Percentiles rank a stretch among this genome's conserved stretches.
These are phyloP conservation scores for Rhizopogon vinicolor DNA, from an alignment of 768 basidiomycete species.

Conservation along the genomic window DNA sequence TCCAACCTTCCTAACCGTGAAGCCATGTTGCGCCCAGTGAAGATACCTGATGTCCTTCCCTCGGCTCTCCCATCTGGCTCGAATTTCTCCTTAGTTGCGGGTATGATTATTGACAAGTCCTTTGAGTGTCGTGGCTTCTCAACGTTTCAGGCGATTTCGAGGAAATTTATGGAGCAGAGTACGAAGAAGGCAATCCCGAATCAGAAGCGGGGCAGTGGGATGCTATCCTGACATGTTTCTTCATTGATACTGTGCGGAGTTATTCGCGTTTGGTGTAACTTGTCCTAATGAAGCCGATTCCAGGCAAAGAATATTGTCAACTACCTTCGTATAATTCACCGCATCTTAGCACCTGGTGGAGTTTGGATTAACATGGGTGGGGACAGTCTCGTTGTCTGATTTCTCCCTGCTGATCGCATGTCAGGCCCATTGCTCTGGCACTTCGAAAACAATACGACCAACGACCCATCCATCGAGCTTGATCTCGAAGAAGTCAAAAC, in stretches of 20 bases:
- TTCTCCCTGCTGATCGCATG: neutral
- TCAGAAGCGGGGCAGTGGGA: slow-evolving; percentile 82
- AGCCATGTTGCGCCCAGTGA: slow-evolving; percentile 61
- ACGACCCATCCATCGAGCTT: slow-evolving; percentile 83
- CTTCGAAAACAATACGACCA: slow-evolving; percentile 82
- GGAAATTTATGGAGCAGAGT: slow-evolving; percentile 71
- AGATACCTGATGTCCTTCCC: slow-evolving; percentile 83
- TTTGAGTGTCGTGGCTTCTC: neutral
- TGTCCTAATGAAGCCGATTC: neutral
- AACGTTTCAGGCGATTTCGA: slow-evolving; percentile 74
- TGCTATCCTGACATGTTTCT: slow-evolving; percentile 91
- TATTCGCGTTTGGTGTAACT: neutral
- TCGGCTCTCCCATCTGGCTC: slow-evolving; percentile 59
- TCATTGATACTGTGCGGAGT: slow-evolving; percentile 81
- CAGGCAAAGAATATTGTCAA: slow-evolving; percentile 91
- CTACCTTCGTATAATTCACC: slow-evolving; percentile 84
- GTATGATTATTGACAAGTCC: slow-evolving; percentile 30
- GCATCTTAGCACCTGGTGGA: slow-evolving; percentile 78
- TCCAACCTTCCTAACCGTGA: slow-evolving; percentile 65
- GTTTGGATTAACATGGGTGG: slow-evolving; percentile 88
- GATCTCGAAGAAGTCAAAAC: slow-evolving; percentile 85
- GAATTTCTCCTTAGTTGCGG: slow-evolving; percentile 84
- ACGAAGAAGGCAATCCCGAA: slow-evolving; percentile 45
- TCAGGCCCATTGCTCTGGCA: slow-evolving; percentile 94
- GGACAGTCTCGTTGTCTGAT: slow-evolving; percentile 7